phyloP scores from a whole-genome alignment of 768 basidiomycete genomes.

The Lepiota venenata region DNA sequence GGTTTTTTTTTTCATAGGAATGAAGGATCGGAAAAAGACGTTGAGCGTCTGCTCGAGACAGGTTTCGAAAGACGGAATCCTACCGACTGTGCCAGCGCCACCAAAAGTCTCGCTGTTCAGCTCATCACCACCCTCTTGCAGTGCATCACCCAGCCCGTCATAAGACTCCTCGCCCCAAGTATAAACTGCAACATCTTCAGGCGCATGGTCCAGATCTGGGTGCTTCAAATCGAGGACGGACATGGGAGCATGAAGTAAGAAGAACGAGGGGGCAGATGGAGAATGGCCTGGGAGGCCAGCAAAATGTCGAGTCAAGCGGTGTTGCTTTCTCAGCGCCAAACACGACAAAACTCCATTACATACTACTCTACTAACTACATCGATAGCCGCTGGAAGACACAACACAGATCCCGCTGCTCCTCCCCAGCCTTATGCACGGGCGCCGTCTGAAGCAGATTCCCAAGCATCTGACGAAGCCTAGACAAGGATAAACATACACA shows the following conservation, averaged over 20 bases:
- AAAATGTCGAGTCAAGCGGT: background rate
- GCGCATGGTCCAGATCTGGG: constrained; percentile 55
- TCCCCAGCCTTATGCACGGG: no score
- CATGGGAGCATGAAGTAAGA: constrained; percentile 44
- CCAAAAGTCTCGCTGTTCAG: constrained; percentile 98
- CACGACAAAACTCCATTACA: constrained; percentile 5
- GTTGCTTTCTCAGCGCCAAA: constrained; percentile 10
- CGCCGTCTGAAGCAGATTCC: background rate
- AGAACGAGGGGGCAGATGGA: background rate
- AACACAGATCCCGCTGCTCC: background rate
- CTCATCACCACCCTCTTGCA: constrained; percentile 90
- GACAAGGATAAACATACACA: no score
- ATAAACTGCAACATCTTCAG: constrained; percentile 86
- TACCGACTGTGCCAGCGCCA: constrained; percentile 63
- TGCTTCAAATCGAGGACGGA: constrained; percentile 81
- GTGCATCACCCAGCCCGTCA: constrained; percentile 83
- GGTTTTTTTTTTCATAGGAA: background rate
- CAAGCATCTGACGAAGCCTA: constrained; percentile 6
- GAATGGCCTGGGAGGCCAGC: constrained; percentile 4
- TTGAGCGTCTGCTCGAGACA: background rate
- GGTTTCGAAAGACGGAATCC: constrained; percentile 23
- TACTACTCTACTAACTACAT: background rate
- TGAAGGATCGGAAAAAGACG: constrained; percentile 10
- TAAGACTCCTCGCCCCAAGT: constrained; percentile 92
- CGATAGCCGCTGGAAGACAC: constrained; percentile 1